These are phyloP conservation scores for Trypanosoma theileri DNA, from an alignment of 208 protist genomes.

Conservation along the genomic window DNA sequence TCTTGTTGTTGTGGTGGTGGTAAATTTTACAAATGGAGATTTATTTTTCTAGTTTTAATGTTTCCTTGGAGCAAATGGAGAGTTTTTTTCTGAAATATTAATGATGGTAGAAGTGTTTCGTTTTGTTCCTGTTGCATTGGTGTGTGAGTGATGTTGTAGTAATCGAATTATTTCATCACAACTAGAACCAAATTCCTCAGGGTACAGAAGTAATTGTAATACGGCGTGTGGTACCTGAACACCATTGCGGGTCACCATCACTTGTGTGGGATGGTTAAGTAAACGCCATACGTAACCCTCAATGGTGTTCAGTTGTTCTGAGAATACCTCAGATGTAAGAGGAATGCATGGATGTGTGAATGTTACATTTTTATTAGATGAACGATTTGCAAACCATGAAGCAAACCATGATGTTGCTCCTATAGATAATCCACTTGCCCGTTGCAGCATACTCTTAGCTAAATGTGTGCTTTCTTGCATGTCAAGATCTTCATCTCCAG, in stretches of 20 bases:
- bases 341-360: constrained; percentile 28
- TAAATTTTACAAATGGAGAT: too few species aligned
- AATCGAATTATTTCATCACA: constrained; percentile 11
- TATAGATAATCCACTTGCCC: not conserved
- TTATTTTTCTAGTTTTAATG: too few species aligned
- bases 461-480: not conserved
- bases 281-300: constrained; percentile 18
- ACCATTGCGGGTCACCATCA: constrained; percentile 1
- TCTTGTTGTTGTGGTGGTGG: too few species aligned
- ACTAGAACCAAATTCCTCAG: constrained; percentile 22
- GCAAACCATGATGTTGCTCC: constrained; percentile 22
- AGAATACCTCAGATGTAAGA: constrained; percentile 1
- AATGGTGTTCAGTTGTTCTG: constrained; percentile 16
- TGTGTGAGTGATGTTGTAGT: constrained; percentile 7
- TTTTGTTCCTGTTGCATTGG: not conserved
- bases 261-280: not conserved
- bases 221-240: not conserved
- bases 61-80: too few species aligned
- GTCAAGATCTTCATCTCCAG: constrained; percentile 2
- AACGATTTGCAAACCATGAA: constrained; percentile 22
- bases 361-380: constrained; percentile 7
- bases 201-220: constrained; percentile 16
- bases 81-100: too few species aligned
- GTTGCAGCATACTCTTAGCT: not conserved
- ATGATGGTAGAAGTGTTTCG: too few species aligned